Evolutionary conservation across 306 rosid species (phyloP).

Genomic region (Potentilla sterilis): DNA sequence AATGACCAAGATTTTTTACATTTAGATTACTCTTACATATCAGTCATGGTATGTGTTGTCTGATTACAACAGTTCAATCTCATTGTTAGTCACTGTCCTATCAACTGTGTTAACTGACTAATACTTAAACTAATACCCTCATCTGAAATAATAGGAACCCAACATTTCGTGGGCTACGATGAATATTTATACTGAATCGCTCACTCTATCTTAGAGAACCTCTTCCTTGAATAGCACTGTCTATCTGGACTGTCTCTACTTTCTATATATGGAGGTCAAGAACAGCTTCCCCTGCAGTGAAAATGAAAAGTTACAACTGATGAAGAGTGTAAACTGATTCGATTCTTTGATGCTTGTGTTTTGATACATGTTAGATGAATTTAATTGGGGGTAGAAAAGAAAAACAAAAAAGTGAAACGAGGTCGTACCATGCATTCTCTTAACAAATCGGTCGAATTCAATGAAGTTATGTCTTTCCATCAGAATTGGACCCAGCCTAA

Average conservation of each 20-base stretch:
- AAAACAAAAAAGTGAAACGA: not conserved
- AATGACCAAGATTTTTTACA: conserved; percentile 12
- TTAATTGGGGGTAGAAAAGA: not conserved
- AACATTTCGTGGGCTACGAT: conserved; percentile 1
- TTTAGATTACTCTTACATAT: conserved; percentile 35
- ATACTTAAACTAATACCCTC: conserved; percentile 11
- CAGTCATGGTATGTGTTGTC: conserved; percentile 8
- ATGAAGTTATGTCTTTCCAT: conserved; percentile 73
- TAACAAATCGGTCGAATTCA: conserved; percentile 84
- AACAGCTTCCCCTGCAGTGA: conserved; percentile 49
- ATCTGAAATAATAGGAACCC: conserved; percentile 22
- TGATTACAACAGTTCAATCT: conserved; percentile 29
- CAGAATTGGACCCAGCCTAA: conserved; percentile 73
- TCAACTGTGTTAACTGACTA: conserved; percentile 22
- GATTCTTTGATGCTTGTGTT: not conserved
- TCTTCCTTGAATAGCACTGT: not conserved
- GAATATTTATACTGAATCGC: not conserved
- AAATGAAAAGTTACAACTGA: not conserved
- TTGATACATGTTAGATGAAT: not conserved
- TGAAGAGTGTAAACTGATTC: not conserved
- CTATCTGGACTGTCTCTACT: conserved; percentile 9
- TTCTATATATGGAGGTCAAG: conserved; percentile 35
- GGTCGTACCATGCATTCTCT: conserved; percentile 90
- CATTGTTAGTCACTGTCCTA: conserved; percentile 22
- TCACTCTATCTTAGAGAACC: conserved; percentile 10